A percentile compares a stretch with the other conserved stretches of the same genome.
Evolutionary conservation across 768 basidiomycete species (phyloP).

Genomic region (Auriculariales sp.): DNA sequence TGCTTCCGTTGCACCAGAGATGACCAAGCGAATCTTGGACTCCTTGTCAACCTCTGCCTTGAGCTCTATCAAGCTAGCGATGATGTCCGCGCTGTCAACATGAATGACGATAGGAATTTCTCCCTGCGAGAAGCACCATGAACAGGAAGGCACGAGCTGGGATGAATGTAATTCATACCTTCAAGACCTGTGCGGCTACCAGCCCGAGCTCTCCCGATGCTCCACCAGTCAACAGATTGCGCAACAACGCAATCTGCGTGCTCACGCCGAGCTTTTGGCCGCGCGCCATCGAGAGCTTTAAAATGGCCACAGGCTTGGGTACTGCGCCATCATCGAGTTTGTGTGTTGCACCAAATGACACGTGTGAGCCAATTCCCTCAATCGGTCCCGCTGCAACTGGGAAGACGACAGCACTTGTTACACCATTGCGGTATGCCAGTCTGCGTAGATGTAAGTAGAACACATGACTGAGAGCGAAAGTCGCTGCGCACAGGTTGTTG

Average conservation of each 20-base stretch:
- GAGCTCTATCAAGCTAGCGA: constrained; percentile 24
- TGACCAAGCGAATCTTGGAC: constrained; percentile 30
- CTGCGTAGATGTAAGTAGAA: constrained; percentile 28
- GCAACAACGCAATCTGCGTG: constrained; percentile 50
- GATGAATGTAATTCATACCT: too few relatives aligned
- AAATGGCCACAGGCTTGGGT: constrained; percentile 40
- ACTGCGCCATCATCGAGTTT: constrained; percentile 48
- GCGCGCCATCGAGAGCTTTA: constrained; percentile 44
- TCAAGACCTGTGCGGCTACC: too few relatives aligned
- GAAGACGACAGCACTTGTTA: constrained; percentile 58
- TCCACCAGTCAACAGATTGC: constrained; percentile 23
- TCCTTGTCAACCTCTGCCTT: constrained; percentile 31
- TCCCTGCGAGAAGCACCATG: constrained; percentile 14
- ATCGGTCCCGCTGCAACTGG: constrained; percentile 36
- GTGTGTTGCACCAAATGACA: constrained; percentile 43
- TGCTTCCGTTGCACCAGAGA: constrained; percentile 49
- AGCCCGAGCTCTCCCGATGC: constrained; percentile 12
- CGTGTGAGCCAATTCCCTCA: constrained; percentile 47
- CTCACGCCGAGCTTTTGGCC: constrained; percentile 35
- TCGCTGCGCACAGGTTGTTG: constrained; percentile 39
- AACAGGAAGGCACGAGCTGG: not conserved
- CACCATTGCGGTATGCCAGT: constrained; percentile 57
- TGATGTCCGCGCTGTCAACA: constrained; percentile 25
- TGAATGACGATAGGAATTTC: constrained; percentile 23
- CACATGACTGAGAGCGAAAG: too few relatives aligned